These are phyloP conservation scores for Canariomyces notabilis DNA, from an alignment of 2,329 filamentous ascomycete species.

Conservation along the genomic window DNA sequence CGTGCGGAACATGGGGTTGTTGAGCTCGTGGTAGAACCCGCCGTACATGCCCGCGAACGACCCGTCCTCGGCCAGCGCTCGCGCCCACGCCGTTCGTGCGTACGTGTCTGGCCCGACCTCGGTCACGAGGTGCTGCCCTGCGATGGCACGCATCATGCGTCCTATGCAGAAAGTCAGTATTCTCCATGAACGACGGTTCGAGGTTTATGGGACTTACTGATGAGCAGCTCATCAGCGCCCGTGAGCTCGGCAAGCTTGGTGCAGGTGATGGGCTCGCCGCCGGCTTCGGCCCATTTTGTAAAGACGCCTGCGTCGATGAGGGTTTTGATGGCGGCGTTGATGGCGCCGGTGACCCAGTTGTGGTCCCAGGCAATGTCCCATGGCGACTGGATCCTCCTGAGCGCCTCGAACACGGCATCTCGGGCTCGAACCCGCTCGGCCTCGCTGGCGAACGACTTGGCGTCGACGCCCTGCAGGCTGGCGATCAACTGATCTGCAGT, in stretches of 20 bases:
- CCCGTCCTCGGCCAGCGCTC: conserved; percentile 12
- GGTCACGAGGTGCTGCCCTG: conserved; percentile 32
- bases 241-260: conserved; percentile 31
- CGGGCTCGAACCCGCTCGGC: conserved; percentile 31
- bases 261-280: conserved; percentile 29
- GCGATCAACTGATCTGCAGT: conserved; percentile 26
- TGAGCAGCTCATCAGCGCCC: conserved; percentile 30
- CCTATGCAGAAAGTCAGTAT: conserved; percentile 18
- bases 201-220: no score
- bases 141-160: conserved; percentile 33
- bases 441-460: conserved; percentile 30
- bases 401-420: conserved; percentile 30
- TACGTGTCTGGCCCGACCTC: conserved; percentile 34
- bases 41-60: conserved; percentile 30
- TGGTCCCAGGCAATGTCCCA: conserved; percentile 38
- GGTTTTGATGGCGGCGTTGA: conserved; percentile 33
- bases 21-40: conserved; percentile 31
- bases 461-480: conserved; percentile 25
- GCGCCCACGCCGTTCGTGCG: conserved; percentile 29
- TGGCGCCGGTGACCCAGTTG: conserved; percentile 31
- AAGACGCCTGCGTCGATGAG: conserved; percentile 36
- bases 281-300: conserved; percentile 31
- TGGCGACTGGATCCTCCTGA: conserved; percentile 32
- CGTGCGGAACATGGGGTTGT: conserved; percentile 29
- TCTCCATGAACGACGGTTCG: neutral